Evolutionary conservation across 352 stramenopile species (phyloP).

Genomic region (Phytophthora aleatoria): DNA sequence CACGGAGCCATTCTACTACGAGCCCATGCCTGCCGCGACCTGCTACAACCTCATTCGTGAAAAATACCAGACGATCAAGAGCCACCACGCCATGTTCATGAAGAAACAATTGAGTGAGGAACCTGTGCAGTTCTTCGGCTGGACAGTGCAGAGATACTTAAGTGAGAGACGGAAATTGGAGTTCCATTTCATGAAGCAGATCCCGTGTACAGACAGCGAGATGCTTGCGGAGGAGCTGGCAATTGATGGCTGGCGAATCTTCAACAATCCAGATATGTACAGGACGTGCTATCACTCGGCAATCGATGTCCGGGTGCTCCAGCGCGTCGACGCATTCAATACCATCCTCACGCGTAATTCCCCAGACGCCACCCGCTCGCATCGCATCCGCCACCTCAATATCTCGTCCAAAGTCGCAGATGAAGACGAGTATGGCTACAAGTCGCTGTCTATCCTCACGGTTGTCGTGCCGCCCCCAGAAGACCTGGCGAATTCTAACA

Average conservation of each 20-base stretch:
- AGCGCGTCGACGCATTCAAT: conserved; percentile 43
- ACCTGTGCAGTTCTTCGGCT: conserved; percentile 42
- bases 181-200: conserved; percentile 49
- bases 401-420: conserved; percentile 46
- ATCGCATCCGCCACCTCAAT: conserved; percentile 41
- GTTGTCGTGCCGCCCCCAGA: conserved; percentile 39
- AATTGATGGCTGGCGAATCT: conserved; percentile 37
- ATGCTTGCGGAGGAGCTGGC: conserved; percentile 27
- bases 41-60: conserved; percentile 34
- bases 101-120: conserved; percentile 18
- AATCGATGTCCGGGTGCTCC: conserved; percentile 43
- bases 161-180: conserved; percentile 34
- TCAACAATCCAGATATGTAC: conserved; percentile 45
- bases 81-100: conserved; percentile 32
- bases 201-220: conserved; percentile 29
- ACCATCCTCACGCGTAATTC: conserved; percentile 49
- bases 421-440: conserved; percentile 33
- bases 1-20: conserved; percentile 52
- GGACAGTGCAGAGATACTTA: conserved; percentile 44
- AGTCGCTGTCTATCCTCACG: conserved; percentile 34
- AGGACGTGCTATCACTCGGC: conserved; percentile 41
- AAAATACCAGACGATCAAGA: conserved; percentile 33
- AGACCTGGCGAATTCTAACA: conserved; percentile 27
- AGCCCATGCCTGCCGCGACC: conserved; percentile 29
- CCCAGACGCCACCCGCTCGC: conserved; percentile 36